A percentile compares a stretch with the other conserved stretches of the same genome.
Conservation (phyloP, 225 moss, liverwort and hornwort genomes). For the Anthoceros angustus region DNA sequence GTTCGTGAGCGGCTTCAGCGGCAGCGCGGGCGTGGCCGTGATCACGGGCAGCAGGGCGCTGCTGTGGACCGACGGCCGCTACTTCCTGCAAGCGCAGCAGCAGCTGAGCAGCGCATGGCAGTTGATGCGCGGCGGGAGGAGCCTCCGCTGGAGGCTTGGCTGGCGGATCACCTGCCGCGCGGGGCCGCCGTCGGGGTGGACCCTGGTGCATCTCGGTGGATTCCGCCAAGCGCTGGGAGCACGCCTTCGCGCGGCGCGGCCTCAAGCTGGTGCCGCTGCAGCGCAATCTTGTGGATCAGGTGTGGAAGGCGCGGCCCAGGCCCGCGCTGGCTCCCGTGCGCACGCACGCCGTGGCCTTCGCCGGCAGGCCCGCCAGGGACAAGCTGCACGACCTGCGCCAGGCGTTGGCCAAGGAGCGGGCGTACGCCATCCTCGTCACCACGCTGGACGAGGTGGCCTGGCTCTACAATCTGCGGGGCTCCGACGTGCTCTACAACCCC, state of each 20-base stretch:
- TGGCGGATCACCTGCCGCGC: conserved; percentile 37
- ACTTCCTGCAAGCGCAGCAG: conserved; percentile 63
- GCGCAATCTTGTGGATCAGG: conserved; percentile 50
- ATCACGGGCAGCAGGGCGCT: conserved; percentile 53
- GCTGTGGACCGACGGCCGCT: conserved; percentile 74
- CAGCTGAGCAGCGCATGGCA: conserved; percentile 67
- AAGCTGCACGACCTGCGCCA: conserved; percentile 55
- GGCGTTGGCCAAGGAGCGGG: conserved; percentile 47
- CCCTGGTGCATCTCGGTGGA: conserved; percentile 61
- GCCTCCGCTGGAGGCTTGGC: conserved; percentile 48
- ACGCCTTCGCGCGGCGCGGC: conserved; percentile 37
- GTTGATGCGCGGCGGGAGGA: conserved; percentile 77
- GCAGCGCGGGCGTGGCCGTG: conserved; percentile 56
- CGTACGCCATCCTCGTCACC: conserved; percentile 49
- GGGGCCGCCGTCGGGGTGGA: conserved; percentile 45
- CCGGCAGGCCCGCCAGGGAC: conserved; percentile 53
- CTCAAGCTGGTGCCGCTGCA: conserved; percentile 41
- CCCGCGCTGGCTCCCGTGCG: conserved; percentile 37
- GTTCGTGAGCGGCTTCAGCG: conserved; percentile 61
- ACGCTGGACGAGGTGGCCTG: conserved; percentile 77
- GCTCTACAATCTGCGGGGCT: conserved; percentile 70
- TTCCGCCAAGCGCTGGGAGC: conserved; percentile 68
- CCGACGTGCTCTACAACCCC: conserved; percentile 66
- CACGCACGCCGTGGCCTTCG: conserved; percentile 46
- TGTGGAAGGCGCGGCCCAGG: conserved; percentile 54